A percentile compares a stretch with the other conserved stretches of the same genome.
Evolutionary conservation across 768 basidiomycete species (phyloP).

Genomic region (Clavulina sp.): DNA sequence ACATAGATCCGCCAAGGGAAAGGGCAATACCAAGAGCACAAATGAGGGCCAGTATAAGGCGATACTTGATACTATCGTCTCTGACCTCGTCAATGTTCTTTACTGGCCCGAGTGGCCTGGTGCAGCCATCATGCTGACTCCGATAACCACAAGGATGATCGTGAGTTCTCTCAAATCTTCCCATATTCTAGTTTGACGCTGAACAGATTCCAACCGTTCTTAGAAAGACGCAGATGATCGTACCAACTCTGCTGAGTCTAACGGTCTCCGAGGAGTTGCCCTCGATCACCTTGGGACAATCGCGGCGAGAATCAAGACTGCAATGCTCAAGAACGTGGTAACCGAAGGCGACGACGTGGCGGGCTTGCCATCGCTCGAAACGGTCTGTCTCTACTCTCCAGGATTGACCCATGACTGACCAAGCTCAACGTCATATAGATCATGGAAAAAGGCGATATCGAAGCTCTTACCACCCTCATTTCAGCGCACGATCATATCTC

Average conservation of each 20-base stretch:
- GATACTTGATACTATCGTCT: slow-evolving; percentile 81
- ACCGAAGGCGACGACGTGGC: slow-evolving; percentile 20
- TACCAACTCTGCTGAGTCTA: slow-evolving; percentile 59
- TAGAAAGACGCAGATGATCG: slow-evolving; percentile 76
- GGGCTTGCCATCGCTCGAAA: slow-evolving; percentile 20
- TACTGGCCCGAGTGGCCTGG: slow-evolving; percentile 98
- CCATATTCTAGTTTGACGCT: background rate
- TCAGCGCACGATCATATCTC: slow-evolving; percentile 46
- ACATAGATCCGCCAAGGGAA: slow-evolving; percentile 65
- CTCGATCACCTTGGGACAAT: slow-evolving; percentile 91
- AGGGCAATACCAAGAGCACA: slow-evolving; percentile 69
- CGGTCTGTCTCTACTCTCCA: background rate
- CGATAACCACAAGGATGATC: slow-evolving; percentile 73
- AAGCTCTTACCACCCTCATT: slow-evolving; percentile 41
- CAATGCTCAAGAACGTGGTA: slow-evolving; percentile 15
- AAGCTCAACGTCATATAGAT: slow-evolving; percentile 36
- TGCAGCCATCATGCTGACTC: slow-evolving; percentile 61
- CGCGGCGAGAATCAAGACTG: slow-evolving; percentile 49
- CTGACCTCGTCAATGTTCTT: slow-evolving; percentile 71
- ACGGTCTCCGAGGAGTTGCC: slow-evolving; percentile 75
- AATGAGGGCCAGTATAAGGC: slow-evolving; percentile 88
- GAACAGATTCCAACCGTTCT: background rate
- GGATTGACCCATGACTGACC: slow-evolving; percentile 5
- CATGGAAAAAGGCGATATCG: slow-evolving; percentile 30
- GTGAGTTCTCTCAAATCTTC: slow-evolving; percentile 24